phyloP scores from a whole-genome alignment of 169 alveolate genomes.

The Plasmodium yoelii region DNA sequence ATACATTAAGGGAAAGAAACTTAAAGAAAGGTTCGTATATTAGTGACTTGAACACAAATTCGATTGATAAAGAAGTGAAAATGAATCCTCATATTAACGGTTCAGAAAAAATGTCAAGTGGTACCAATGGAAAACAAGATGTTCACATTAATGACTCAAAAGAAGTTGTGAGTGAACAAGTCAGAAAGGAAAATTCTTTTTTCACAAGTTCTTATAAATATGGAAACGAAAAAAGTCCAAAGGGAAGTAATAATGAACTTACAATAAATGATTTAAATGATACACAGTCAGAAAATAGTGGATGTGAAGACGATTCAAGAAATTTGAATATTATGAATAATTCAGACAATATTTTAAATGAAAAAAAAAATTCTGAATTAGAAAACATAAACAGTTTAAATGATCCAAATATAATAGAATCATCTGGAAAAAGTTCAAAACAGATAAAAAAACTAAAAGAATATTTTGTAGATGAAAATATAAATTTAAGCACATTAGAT shows the following conservation, averaged over 20 bases:
- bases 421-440: conserved; percentile 12
- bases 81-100: background rate
- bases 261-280: background rate
- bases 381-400: background rate
- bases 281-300: background rate
- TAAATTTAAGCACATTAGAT: conserved; percentile 1
- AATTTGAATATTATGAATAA: background rate
- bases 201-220: background rate
- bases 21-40: conserved; percentile 1
- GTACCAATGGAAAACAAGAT: background rate
- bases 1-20: background rate
- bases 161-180: background rate
- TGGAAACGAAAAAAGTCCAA: background rate
- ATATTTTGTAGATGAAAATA: conserved; percentile 16
- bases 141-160: background rate
- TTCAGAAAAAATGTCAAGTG: background rate
- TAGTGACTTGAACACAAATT: background rate
- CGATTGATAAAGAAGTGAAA: background rate
- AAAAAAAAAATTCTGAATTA: background rate
- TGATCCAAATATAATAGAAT: background rate
- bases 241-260: background rate
- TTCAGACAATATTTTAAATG: conserved; percentile 1
- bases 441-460: conserved; percentile 41
- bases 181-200: background rate
- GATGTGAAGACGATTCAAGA: background rate